Base-by-base conservation (phyloP, 1,284 basidiomycete genomes). In the Pseudozyma thailandica region DNA sequence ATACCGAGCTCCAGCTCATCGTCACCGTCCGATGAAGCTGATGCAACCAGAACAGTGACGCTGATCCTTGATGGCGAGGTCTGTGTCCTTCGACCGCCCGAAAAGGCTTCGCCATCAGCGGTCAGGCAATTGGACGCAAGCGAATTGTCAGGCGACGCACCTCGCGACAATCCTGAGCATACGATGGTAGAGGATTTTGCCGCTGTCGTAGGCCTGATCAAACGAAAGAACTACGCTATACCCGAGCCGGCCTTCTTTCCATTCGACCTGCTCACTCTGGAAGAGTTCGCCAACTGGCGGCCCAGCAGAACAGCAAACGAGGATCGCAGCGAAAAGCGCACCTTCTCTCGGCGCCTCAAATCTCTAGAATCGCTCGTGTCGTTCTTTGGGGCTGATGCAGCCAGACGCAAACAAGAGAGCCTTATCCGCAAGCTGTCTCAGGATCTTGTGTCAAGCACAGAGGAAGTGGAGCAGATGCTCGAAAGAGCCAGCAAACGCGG, bases 41-140 rank as follows among this genome's bases (percentile, higher is more conserved):
- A 16, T 7, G 2, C 12, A 2, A 5, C 6, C 6, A 27, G 21
- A 16, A 50, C 42, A 5, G 52, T 49, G 16, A 59, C 63, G 1
- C 56, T 78, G n/a, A 55, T 78, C 12, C 50, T 78, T 4, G 77
- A 78, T 42, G 77, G 77, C 26, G 77, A 78, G 41, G 52, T 77
- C 16, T 78, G 77, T 49, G 60, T 63, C 3, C 51, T 73, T 3
- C 53, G 45, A 28, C 56, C 56, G 9, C 56, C 61, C 15, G 57
- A 71, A n/a, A 28, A 52, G 27, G 68, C 57, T n/a, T 71, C 68
- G 1, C n/a, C n/a, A 6, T 39, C 43, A 6, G 68, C 68, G 16
- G 41, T 20, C 27, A 59, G 56, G 30, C 47, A 59, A 8, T n/a
- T 48, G n/a, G 59, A 69, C 13, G 64, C 38, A 12, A 41, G 15